phyloP scores from a whole-genome alignment of 129 eudicot species.

The sunflower (Helianthus annuus) region HanXRQr2.0-SUNRISE NC_035443.2:105029581-105030080 shows the following conservation, averaged over 20 bases:
- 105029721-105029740: conserved; percentile 15
- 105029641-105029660: no score
- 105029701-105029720: conserved; percentile 7
- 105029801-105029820: conserved; percentile 63
- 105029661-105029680: no score
- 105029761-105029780: conserved; percentile 49
- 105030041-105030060: neutral
- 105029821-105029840: conserved; percentile 96
- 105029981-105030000: no score
- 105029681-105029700: neutral
- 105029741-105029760: conserved; percentile 15
- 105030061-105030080: neutral
- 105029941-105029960: no score
- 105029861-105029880: conserved; percentile 64
- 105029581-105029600: no score
- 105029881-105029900: no score
- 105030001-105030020: neutral
- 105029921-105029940: no score
- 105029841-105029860: conserved; percentile 71
- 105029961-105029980: no score
- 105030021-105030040: neutral
- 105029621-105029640: no score
- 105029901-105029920: no score
- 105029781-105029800: conserved; percentile 89
- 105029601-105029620: no score